A percentile compares a stretch with the other conserved stretches of the same genome.
Conservation (phyloP, 345 rosid species). For the Noccaea caerulescens region DNA sequence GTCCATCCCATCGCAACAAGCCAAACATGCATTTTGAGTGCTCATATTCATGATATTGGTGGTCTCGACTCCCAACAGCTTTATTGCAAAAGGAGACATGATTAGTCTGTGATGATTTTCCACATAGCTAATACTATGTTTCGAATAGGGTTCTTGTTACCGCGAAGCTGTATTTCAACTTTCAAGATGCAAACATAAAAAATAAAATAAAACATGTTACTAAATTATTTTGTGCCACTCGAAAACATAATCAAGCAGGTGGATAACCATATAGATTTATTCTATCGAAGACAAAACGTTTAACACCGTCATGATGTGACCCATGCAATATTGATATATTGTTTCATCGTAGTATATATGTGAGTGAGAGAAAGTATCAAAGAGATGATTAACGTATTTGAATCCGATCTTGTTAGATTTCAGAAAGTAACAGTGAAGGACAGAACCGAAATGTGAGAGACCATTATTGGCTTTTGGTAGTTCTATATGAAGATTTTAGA, state of each 20-base stretch:
- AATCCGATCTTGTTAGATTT: too few species aligned
- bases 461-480: too few species aligned
- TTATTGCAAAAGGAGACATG: slow-evolving; percentile 7
- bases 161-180: not conserved
- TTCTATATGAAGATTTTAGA: too few species aligned
- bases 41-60: not conserved
- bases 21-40: not conserved
- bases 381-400: too few species aligned
- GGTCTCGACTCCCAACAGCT: slow-evolving; percentile 28
- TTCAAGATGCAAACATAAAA: slow-evolving; percentile 2
- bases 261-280: not conserved
- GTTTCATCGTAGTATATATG: not conserved
- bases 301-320: not conserved
- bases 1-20: slow-evolving; percentile 30
- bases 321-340: not conserved
- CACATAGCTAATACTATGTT: not conserved
- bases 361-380: not conserved
- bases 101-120: slow-evolving; percentile 15
- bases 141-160: not conserved
- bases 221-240: not conserved
- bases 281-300: not conserved
- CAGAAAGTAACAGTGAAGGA: too few species aligned
- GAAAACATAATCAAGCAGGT: not conserved
- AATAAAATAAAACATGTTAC: not conserved
- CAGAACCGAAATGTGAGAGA: too few species aligned